Conservation (phyloP, 2,329 filamentous ascomycete species). For the Neonectria ditissima region DNA sequence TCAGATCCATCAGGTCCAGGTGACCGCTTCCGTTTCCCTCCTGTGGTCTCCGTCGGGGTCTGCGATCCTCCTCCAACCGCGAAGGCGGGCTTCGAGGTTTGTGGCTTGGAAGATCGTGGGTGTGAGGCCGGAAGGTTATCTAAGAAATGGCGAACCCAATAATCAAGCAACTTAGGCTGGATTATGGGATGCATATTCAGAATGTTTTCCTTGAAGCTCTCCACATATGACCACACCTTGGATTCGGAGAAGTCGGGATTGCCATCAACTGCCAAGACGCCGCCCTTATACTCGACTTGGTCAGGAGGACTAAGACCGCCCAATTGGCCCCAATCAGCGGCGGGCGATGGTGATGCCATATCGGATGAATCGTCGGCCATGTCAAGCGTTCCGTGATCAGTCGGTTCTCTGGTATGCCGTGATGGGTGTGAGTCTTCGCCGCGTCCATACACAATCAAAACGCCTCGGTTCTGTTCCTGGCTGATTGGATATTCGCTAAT, state of each 20-base stretch:
- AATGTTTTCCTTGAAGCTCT: conserved; percentile 70
- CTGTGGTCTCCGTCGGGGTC: conserved; percentile 44
- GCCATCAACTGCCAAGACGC: conserved; percentile 56
- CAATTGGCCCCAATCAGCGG: conserved; percentile 70
- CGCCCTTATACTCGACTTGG: conserved; percentile 53
- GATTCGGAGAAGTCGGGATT: conserved; percentile 66
- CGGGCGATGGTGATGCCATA: conserved; percentile 65
- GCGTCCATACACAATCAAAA: conserved; percentile 80
- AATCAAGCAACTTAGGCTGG: conserved; percentile 63
- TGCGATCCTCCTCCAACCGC: conserved; percentile 47
- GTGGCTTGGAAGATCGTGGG: conserved; percentile 44
- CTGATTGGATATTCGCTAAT: conserved; percentile 81
- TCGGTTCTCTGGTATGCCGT: conserved; percentile 57
- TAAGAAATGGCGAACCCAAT: conserved; percentile 66
- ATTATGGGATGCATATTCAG: conserved; percentile 75
- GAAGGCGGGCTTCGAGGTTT: conserved; percentile 48
- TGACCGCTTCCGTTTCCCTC: conserved; percentile 69
- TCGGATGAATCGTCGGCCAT: conserved; percentile 64
- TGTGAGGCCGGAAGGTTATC: conserved; percentile 56
- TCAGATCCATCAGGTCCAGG: conserved; percentile 54
- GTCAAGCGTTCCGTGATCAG: conserved; percentile 55
- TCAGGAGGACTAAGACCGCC: conserved; percentile 62
- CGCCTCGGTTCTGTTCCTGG: conserved; percentile 78
- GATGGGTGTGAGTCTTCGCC: conserved; percentile 78
- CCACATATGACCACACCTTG: conserved; percentile 65